Conservation (phyloP, 257 asterid genomes). For the Cruciata laevipes region DNA sequence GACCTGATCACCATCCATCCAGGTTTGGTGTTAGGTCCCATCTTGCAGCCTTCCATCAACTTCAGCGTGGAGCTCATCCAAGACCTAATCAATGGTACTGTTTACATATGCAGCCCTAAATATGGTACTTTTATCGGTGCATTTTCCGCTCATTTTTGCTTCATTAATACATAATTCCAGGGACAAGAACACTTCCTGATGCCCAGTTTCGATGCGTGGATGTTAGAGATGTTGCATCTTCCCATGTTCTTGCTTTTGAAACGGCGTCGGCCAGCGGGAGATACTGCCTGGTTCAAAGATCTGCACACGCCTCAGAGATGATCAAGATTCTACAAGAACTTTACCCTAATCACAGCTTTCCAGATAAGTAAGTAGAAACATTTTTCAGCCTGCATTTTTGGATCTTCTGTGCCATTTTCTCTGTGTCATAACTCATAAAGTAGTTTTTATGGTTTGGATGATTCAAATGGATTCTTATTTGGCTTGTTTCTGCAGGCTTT, state of each 20-base stretch:
- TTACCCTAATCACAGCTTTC: conserved; percentile 39
- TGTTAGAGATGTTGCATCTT: conserved; percentile 57
- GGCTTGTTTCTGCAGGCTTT: not conserved
- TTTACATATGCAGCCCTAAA: not conserved
- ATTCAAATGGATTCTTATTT: no score
- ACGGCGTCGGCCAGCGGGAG: conserved; percentile 35
- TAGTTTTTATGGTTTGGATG: no score
- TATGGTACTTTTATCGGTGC: not conserved
- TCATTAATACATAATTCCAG: not conserved
- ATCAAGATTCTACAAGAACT: conserved; percentile 37
- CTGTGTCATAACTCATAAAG: no score
- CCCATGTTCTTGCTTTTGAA: conserved; percentile 61
- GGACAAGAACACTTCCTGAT: not conserved
- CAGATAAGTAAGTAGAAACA: conserved; percentile 32
- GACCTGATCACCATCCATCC: conserved; percentile 54
- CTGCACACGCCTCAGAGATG: conserved; percentile 37
- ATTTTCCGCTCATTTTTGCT: not conserved
- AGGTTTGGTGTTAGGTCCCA: conserved; percentile 52
- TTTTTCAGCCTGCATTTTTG: not conserved
- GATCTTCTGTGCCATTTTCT: not conserved
- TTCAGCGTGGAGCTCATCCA: not conserved
- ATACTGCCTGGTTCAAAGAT: conserved; percentile 41
- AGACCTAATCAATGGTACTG: conserved; percentile 7
- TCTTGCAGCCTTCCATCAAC: conserved; percentile 35
- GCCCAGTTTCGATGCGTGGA: conserved; percentile 22